Evolutionary conservation across 306 rosid genomes (phyloP), one percentile per base, ranked within the genome.

Genomic region (Hippophae gyantsensis): DNA sequence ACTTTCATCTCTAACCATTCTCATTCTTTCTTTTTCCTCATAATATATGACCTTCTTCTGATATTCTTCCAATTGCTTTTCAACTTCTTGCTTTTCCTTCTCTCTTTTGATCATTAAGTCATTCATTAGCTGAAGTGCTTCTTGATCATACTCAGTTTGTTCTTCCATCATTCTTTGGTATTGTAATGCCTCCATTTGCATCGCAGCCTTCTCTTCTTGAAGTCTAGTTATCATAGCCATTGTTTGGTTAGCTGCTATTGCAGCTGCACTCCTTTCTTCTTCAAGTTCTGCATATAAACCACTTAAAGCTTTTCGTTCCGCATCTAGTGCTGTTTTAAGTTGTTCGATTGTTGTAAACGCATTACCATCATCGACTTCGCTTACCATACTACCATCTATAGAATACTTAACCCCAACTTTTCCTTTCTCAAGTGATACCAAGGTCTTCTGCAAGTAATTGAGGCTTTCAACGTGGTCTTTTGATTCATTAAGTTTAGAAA

Each of bases 211-310:
- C 71, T 87, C 95, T 76, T 87, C 95, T 43, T 87, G 95, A 58
- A 87, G 78, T 63, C 95, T 80, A n/a, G 95, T 87, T 52, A 84
- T 87, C 95, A 87, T 87, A 13, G 93, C 93, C 95, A 87, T 87
- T 58, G 95, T 87, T 52, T 87, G 89, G 69, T 87, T 87, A 5
- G 95, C 75, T 26, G 95, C 93, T 25, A 87, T 59, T 27, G 95
- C 95, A 6, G 95, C 84, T 2, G 95, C 95, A 66, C 89, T 84
- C 53, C 95, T 80, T 71, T 87, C 95, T 78, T 87, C 93, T 73
- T 87, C 95, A 48, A 84, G 84, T 41, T 87, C 95, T 68, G 85
- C 79, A 52, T 87, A 87, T 64, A 82, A 54, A 43, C 73, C 84
- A 63, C 79, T 70, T 13, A 87, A 64, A 52, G 83, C 74, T 65